Conservation (phyloP, 177 flowering plant genomes). For the Vitis hybrid region DNA sequence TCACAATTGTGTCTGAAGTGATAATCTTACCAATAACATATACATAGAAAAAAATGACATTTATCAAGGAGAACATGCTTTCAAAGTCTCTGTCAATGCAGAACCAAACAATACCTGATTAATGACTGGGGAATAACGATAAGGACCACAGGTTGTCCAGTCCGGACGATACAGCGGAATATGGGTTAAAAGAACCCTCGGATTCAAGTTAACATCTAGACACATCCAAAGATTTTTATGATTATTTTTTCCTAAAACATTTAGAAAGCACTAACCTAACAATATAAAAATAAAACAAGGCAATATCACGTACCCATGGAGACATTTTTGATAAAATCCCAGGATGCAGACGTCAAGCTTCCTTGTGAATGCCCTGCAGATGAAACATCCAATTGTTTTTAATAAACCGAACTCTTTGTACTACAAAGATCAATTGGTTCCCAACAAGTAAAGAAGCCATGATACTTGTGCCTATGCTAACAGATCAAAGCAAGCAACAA, state of each 20-base stretch:
- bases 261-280: background rate
- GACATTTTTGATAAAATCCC: constrained; percentile 67
- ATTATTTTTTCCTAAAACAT: background rate
- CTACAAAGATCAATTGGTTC: no score
- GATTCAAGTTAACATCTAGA: constrained; percentile 41
- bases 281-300: background rate
- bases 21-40: constrained; percentile 1
- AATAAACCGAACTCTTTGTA: background rate
- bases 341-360: constrained; percentile 44
- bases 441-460: no score
- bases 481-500: no score
- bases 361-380: constrained; percentile 52
- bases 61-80: background rate
- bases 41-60: background rate
- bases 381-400: background rate
- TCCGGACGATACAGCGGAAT: constrained; percentile 86
- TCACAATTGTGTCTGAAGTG: background rate
- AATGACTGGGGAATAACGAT: constrained; percentile 68
- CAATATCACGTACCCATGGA: constrained; percentile 49
- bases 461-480: no score
- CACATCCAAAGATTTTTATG: background rate
- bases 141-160: constrained; percentile 70
- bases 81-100: background rate
- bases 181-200: constrained; percentile 83
- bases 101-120: constrained; percentile 59